Conservation (phyloP, 2,329 filamentous ascomycete genomes). For the Tolypocladium tropicale region DNA sequence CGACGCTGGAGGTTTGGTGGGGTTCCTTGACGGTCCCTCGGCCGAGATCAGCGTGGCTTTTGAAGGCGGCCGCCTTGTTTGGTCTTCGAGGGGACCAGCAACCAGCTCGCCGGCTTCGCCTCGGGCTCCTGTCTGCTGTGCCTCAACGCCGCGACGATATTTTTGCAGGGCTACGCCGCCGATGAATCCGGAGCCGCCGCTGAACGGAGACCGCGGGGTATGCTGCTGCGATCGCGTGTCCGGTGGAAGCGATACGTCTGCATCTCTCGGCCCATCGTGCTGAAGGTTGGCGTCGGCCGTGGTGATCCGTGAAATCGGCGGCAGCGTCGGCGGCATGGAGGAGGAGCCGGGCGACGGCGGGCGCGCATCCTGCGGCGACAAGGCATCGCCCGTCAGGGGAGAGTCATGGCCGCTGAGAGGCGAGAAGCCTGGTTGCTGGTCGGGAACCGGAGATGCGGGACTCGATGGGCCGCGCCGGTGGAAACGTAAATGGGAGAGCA, state of each 20-base stretch:
- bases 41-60: conserved; percentile 17
- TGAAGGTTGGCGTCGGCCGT: conserved; percentile 24
- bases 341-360: conserved; percentile 23
- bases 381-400: conserved; percentile 28
- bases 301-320: conserved; percentile 39
- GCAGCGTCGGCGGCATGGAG: conserved; percentile 36
- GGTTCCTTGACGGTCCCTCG: conserved; percentile 18
- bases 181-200: conserved; percentile 37
- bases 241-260: conserved; percentile 4
- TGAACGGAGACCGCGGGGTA: conserved; percentile 22
- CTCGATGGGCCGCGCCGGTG: conserved; percentile 47
- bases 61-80: conserved; percentile 1
- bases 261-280: conserved; percentile 13
- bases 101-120: not conserved
- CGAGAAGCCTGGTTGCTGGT: conserved; percentile 31
- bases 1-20: conserved; percentile 24
- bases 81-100: conserved; percentile 1
- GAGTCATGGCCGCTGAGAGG: conserved; percentile 27
- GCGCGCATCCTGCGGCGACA: conserved; percentile 22
- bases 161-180: conserved; percentile 45
- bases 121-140: conserved; percentile 2
- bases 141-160: conserved; percentile 29
- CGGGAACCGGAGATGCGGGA: conserved; percentile 41
- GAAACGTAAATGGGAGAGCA: conserved; percentile 47
- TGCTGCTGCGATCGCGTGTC: conserved; percentile 16